Conservation (phyloP, 202 grass and related monocot genomes). For the Cymbopogon flexuosus region DNA sequence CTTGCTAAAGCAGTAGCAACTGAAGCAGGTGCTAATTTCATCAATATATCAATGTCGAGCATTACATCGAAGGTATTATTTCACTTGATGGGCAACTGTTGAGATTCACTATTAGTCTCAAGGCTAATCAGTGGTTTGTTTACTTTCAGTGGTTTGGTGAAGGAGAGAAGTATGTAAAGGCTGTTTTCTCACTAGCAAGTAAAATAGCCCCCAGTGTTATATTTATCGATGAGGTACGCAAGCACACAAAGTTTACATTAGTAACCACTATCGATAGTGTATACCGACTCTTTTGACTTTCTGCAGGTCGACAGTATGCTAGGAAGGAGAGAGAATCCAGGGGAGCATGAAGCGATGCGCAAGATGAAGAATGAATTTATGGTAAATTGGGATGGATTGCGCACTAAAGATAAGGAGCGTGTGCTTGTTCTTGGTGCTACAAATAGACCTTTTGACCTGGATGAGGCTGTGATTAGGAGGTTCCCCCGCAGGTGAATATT, state of each 20-base stretch:
- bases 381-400: slow-evolving; percentile 96
- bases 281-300: slow-evolving; percentile 10
- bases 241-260: slow-evolving; percentile 15
- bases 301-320: slow-evolving; percentile 97
- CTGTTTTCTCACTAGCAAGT: slow-evolving; percentile 95
- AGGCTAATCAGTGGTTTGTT: slow-evolving; percentile 33
- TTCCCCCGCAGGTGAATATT: slow-evolving; percentile 78
- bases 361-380: slow-evolving; percentile 99
- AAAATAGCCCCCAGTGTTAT: slow-evolving; percentile 99
- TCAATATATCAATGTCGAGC: slow-evolving; percentile 99
- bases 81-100: slow-evolving; percentile 24
- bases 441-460: slow-evolving; percentile 97
- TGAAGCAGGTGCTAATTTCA: slow-evolving; percentile 97
- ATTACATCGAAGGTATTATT: slow-evolving; percentile 90
- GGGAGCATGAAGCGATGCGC: slow-evolving; percentile 98
- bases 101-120: slow-evolving; percentile 11
- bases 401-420: slow-evolving; percentile 95
- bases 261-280: not conserved
- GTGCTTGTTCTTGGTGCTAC: slow-evolving; percentile 98
- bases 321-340: slow-evolving; percentile 97
- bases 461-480: slow-evolving; percentile 98
- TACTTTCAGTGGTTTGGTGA: slow-evolving; percentile 96
- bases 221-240: slow-evolving; percentile 95
- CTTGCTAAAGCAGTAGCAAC: slow-evolving; percentile 99
- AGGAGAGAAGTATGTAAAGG: slow-evolving; percentile 98